Percentiles rank a stretch among this genome's conserved stretches.
Conservation (phyloP, 2,329 filamentous ascomycete species). For the Botryotinia convoluta region DNA sequence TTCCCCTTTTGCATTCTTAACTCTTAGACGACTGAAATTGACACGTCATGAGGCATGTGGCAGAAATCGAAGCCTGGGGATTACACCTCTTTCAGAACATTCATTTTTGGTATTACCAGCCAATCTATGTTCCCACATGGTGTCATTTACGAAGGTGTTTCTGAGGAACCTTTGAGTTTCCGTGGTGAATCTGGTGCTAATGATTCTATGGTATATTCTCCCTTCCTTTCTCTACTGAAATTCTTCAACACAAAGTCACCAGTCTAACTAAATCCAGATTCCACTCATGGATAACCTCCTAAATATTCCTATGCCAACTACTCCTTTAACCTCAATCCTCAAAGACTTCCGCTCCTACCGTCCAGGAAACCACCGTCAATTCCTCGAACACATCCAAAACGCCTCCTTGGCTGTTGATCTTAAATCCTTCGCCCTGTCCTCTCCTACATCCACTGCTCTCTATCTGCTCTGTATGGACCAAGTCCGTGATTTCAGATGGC, state of each 20-base stretch:
- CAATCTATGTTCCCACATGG: conserved; percentile 94
- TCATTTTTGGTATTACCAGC: conserved; percentile 93
- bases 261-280: conserved; percentile 47
- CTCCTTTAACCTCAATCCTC: conserved; percentile 84
- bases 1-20: not conserved
- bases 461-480: conserved; percentile 69
- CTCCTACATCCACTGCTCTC: conserved; percentile 55
- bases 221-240: not conserved
- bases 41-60: conserved; percentile 69
- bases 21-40: conserved; percentile 33
- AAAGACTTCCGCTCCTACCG: conserved; percentile 86
- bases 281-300: conserved; percentile 86
- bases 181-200: conserved; percentile 92
- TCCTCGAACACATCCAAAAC: conserved; percentile 68
- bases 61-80: conserved; percentile 76
- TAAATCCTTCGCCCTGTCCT: conserved; percentile 55
- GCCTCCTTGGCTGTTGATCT: conserved; percentile 51
- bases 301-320: conserved; percentile 82
- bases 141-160: conserved; percentile 83
- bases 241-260: not conserved
- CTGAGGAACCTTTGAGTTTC: conserved; percentile 74
- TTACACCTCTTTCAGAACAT: conserved; percentile 89
- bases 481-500: conserved; percentile 77
- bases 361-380: conserved; percentile 83
- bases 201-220: conserved; percentile 69